Percentiles rank a stretch among this genome's conserved stretches.
Evolutionary conservation across 2,329 filamentous ascomycete genomes (phyloP).

Genomic region (Xylariaceae sp.): DNA sequence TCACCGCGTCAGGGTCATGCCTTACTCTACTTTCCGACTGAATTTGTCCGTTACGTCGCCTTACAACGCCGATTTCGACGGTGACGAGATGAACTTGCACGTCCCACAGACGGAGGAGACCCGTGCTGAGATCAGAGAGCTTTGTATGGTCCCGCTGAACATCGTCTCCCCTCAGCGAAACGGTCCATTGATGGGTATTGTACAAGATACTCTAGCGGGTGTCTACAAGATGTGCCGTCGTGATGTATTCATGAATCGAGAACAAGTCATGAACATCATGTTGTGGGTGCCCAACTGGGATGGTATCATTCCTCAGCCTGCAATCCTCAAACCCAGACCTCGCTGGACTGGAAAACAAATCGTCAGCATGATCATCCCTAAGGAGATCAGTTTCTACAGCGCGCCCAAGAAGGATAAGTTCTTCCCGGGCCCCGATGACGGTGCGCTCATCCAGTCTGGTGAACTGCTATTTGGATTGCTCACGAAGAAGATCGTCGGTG

Average conservation of each 20-base stretch:
- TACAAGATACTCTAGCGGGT: conserved; percentile 94
- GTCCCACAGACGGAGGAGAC: conserved; percentile 97
- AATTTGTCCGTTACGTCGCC: conserved; percentile 97
- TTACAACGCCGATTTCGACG: conserved; percentile 99
- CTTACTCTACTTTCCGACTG: conserved; percentile 95
- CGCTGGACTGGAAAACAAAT: conserved; percentile 99
- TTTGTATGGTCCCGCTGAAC: conserved; percentile 97
- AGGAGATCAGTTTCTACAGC: conserved; percentile 73
- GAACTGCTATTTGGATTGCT: conserved; percentile 86
- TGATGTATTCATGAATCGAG: conserved; percentile 84
- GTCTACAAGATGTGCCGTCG: conserved; percentile 94
- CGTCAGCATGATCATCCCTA: conserved; percentile 84
- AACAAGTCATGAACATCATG: conserved; percentile 93
- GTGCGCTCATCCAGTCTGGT: conserved; percentile 76
- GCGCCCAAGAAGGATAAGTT: conserved; percentile 24
- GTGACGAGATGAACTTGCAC: conserved; percentile 99
- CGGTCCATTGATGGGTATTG: conserved; percentile 97
- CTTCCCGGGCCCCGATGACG: conserved; percentile 52
- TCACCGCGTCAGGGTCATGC: conserved; percentile 95
- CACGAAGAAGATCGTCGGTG: conserved; percentile 91
- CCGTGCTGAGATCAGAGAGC: conserved; percentile 84
- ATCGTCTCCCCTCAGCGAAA: conserved; percentile 98
- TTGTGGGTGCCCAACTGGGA: conserved; percentile 98
- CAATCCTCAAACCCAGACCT: conserved; percentile 87
- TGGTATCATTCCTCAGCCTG: conserved; percentile 84